Evolutionary conservation across 2,329 filamentous ascomycete genomes (phyloP).

Genomic region (Cordyceps sp.): DNA sequence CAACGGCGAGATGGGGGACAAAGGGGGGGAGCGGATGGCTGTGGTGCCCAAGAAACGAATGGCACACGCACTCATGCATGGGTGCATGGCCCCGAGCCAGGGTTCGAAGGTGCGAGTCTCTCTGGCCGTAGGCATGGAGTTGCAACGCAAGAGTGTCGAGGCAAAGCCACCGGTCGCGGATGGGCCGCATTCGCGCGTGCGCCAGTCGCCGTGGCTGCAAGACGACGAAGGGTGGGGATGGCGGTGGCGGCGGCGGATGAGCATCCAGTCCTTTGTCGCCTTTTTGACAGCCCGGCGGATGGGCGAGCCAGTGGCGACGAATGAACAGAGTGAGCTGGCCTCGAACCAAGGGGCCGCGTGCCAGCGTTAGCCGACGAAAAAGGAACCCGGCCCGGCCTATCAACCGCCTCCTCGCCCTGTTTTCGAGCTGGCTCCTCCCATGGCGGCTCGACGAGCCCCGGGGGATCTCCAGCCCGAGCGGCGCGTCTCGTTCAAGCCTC

Average conservation of each 20-base stretch:
- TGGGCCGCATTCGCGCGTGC: slow-evolving; percentile 2
- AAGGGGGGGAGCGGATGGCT: slow-evolving; percentile 11
- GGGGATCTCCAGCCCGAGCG: too few relatives aligned
- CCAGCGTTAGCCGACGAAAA: not conserved
- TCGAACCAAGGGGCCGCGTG: not conserved
- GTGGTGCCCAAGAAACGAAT: slow-evolving; percentile 1
- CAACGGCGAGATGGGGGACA: slow-evolving; percentile 4
- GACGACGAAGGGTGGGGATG: not conserved
- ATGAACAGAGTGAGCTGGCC: not conserved
- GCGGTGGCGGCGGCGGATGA: not conserved
- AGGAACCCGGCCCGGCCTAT: not conserved
- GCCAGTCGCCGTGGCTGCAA: slow-evolving; percentile 1
- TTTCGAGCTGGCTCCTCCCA: not conserved
- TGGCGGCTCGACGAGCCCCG: too few relatives aligned
- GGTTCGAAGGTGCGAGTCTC: not conserved
- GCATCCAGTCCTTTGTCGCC: not conserved
- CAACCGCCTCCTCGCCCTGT: not conserved
- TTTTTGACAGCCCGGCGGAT: too few relatives aligned
- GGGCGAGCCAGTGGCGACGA: not conserved
- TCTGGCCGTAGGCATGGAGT: not conserved
- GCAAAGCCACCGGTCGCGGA: slow-evolving; percentile 1
- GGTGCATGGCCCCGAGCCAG: slow-evolving; percentile 1
- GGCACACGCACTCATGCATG: slow-evolving; percentile 1
- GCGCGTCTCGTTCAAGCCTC: too few relatives aligned
- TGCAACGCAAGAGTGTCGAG: not conserved